Percentiles rank a stretch among this genome's conserved stretches.
Evolutionary conservation across 495 filamentous ascomycete genomes (phyloP).

Genomic region (Daldinia caldariorum): DNA sequence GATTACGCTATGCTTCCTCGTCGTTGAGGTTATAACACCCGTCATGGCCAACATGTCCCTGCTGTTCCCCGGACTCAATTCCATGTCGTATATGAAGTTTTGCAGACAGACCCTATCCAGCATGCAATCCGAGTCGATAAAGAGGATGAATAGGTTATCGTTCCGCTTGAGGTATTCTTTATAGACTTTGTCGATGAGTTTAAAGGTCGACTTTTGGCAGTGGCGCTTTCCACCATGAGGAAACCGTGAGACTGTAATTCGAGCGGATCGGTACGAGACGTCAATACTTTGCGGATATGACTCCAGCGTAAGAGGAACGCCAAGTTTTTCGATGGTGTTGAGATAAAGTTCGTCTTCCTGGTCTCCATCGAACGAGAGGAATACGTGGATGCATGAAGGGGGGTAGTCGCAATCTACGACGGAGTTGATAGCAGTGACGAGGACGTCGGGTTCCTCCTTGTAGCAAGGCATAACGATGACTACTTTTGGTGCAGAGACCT

Average conservation of each 20-base stretch:
- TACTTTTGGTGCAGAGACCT: conserved; percentile 88
- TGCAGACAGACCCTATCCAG: conserved; percentile 91
- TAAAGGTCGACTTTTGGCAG: conserved; percentile 94
- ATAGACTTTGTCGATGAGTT: conserved; percentile 94
- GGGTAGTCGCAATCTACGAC: conserved; percentile 96
- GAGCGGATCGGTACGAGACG: conserved; percentile 79
- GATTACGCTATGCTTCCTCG: conserved; percentile 85
- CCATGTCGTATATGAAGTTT: conserved; percentile 99
- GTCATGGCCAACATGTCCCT: conserved; percentile 98
- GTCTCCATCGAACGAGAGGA: conserved; percentile 94
- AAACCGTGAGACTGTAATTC: conserved; percentile 93
- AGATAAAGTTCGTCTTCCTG: conserved; percentile 89
- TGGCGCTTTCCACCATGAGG: conserved; percentile 92
- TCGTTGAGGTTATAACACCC: conserved; percentile 95
- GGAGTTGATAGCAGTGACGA: conserved; percentile 89
- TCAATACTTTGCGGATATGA: conserved; percentile 92
- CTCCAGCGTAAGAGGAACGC: conserved; percentile 79
- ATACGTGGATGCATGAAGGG: conserved; percentile 91
- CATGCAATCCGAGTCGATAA: conserved; percentile 99
- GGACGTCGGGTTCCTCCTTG: conserved; percentile 87
- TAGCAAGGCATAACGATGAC: conserved; percentile 98
- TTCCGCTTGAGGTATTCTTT: conserved; percentile 86
- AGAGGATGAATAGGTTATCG: conserved; percentile 94
- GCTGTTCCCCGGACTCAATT: conserved; percentile 92
- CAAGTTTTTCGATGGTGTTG: conserved; percentile 86